Evolutionary conservation across 371 early-diverging fungal species (phyloP).

Genomic region (Parasitella parasitica): DNA sequence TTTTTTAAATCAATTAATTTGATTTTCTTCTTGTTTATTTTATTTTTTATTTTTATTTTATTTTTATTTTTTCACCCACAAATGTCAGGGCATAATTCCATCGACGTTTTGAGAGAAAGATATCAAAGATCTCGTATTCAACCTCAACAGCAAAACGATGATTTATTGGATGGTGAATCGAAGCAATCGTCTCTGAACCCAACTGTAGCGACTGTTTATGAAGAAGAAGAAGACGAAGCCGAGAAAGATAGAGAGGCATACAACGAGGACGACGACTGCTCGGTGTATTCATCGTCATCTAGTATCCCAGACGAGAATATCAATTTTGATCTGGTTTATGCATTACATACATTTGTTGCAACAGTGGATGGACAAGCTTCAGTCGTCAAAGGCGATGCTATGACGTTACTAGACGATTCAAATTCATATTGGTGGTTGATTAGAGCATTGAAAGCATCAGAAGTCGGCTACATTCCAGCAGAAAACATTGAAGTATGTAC

Average conservation of each 20-base stretch:
- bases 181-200: background rate
- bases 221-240: slow-evolving; percentile 35
- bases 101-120: slow-evolving; percentile 21
- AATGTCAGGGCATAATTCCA: slow-evolving; percentile 22
- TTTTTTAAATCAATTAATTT: slow-evolving; percentile 2
- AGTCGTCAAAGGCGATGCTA: slow-evolving; percentile 85
- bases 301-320: slow-evolving; percentile 76
- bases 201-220: slow-evolving; percentile 31
- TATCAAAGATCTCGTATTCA: slow-evolving; percentile 18
- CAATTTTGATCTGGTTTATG: slow-evolving; percentile 81
- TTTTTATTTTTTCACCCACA: background rate
- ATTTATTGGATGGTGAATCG: background rate
- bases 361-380: slow-evolving; percentile 94
- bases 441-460: slow-evolving; percentile 78
- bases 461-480: slow-evolving; percentile 96
- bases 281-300: slow-evolving; percentile 49
- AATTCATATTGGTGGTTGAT: slow-evolving; percentile 98
- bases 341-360: slow-evolving; percentile 91
- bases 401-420: slow-evolving; percentile 89
- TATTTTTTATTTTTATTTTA: slow-evolving; percentile 6
- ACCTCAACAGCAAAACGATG: slow-evolving; percentile 2
- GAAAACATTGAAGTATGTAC: slow-evolving; percentile 95
- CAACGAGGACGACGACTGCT: slow-evolving; percentile 49
- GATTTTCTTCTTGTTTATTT: slow-evolving; percentile 10
- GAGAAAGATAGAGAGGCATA: slow-evolving; percentile 47